Base-by-base conservation (phyloP, 768 basidiomycete genomes). In the Clathrus columnatus region DNA sequence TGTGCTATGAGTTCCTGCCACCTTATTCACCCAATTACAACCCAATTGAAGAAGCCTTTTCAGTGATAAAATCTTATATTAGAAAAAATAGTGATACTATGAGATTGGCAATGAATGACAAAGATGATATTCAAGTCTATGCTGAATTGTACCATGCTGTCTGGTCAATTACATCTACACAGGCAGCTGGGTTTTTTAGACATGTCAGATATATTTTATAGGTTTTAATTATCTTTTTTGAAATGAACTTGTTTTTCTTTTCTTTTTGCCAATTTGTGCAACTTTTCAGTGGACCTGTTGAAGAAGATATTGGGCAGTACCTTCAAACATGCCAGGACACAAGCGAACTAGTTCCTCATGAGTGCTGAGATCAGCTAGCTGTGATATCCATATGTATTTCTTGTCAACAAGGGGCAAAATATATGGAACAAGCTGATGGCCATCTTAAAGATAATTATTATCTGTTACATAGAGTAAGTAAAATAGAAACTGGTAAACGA, bases 21-120 rank as follows among this genome's bases (percentile, higher is more conserved):
- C 70, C 69, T 2, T 74, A 73, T 54, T 74, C 72, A 0, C 72
- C 71, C 0, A 71, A 75, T 45, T 51, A 70, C 32, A 73, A 75
- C 46, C 72, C 73, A 0, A 72, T 72, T 17, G 67, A 74, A 55
- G 69, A 72, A 53, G 71, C 69, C 0, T 74, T 73, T 52, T 71
- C 68, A 1, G 63, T 67, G 48, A 65, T 73, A 61, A 73, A 73
- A 48, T 17, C 55, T 1, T 62, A 45, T n/a, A 62, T 72, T 32
- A 60, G 60, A 3, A 50, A 64, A 0, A 57, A 72, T 45, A 30
- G 58, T 14, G 60, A 57, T 27, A 26, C 54, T 1, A 49, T 59
- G 26, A 5, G 53, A 42, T 54, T 36, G 3, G 36, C 36, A 36
- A 36, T 36, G 36, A 36, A 36, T 36, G 7, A 2, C 11, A 2